phyloP scores from a whole-genome alignment of 208 protist species.

The Crithidia sp. region DNA sequence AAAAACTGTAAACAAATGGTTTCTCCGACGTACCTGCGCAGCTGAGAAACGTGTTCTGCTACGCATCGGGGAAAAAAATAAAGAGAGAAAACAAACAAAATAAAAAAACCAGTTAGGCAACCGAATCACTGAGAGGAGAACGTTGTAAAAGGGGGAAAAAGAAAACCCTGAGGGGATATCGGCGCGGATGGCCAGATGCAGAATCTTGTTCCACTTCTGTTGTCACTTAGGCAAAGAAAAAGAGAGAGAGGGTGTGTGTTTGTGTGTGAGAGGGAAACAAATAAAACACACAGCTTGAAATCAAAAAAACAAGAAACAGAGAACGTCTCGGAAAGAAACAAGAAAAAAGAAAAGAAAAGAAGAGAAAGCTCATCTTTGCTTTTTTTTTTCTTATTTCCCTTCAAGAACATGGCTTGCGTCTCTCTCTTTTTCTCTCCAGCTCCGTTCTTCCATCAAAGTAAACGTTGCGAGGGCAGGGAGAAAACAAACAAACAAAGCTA shows the following conservation, averaged over 20 bases:
- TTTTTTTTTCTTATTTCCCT: constrained; percentile 20
- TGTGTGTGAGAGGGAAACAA: neutral
- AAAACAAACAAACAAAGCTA: neutral
- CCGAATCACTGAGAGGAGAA: constrained; percentile 16
- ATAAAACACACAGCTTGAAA: neutral
- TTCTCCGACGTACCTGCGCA: constrained; percentile 3
- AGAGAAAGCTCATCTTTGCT: neutral
- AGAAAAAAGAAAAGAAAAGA: constrained; percentile 14
- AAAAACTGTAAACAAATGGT: constrained; percentile 5
- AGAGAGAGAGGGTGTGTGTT: neutral
- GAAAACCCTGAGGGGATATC: constrained; percentile 1
- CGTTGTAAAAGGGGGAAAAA: constrained; percentile 15
- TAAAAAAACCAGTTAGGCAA: constrained; percentile 7
- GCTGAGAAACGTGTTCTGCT: constrained; percentile 26
- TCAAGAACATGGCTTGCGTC: neutral
- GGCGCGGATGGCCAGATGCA: neutral
- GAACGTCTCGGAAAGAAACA: neutral
- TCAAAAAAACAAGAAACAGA: constrained; percentile 15
- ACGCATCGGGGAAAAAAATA: constrained; percentile 14
- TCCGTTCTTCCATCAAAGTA: constrained; percentile 18
- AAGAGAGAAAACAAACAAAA: constrained; percentile 7
- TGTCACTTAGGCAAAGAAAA: neutral
- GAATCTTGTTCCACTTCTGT: neutral
- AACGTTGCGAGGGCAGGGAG: constrained; percentile 6
- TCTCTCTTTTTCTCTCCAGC: constrained; percentile 11